phyloP scores from a whole-genome alignment of 179 eudicot species.

The Camellia oleifera region DNA sequence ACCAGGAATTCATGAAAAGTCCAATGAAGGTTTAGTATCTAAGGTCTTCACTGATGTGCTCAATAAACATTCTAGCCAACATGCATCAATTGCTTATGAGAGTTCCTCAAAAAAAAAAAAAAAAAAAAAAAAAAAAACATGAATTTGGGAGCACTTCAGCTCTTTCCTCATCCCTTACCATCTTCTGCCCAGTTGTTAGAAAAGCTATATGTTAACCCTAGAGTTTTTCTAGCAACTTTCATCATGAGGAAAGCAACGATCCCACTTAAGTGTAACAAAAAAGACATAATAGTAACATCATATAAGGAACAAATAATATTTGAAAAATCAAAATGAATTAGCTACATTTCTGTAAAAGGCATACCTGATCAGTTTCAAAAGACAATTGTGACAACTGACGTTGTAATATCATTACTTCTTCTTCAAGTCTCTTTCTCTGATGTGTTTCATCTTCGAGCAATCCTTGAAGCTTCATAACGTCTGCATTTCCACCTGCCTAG shows the following conservation, averaged over 20 bases:
- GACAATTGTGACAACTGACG: slow-evolving; percentile 74
- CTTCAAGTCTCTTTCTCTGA: slow-evolving; percentile 77
- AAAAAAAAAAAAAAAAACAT: background rate
- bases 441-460: slow-evolving; percentile 72
- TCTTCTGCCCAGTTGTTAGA: background rate
- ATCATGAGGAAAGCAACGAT: background rate
- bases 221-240: background rate
- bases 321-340: background rate
- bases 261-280: background rate
- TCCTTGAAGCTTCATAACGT: slow-evolving; percentile 54
- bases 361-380: slow-evolving; percentile 79
- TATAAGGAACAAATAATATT: background rate
- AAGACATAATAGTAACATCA: background rate
- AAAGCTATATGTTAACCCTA: background rate
- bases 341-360: slow-evolving; percentile 1
- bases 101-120: background rate
- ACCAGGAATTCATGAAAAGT: background rate
- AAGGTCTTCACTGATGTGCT: background rate
- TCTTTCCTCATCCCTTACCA: slow-evolving; percentile 2
- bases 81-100: background rate
- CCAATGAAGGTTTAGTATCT: background rate
- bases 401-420: slow-evolving; percentile 64
- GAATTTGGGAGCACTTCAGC: background rate
- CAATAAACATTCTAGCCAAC: background rate
- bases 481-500: slow-evolving; percentile 71